Percentiles rank a stretch among this genome's conserved stretches.
phyloP scores from a whole-genome alignment of 192 early-diverging fungal genomes.

The Dissophora globulifera region DNA sequence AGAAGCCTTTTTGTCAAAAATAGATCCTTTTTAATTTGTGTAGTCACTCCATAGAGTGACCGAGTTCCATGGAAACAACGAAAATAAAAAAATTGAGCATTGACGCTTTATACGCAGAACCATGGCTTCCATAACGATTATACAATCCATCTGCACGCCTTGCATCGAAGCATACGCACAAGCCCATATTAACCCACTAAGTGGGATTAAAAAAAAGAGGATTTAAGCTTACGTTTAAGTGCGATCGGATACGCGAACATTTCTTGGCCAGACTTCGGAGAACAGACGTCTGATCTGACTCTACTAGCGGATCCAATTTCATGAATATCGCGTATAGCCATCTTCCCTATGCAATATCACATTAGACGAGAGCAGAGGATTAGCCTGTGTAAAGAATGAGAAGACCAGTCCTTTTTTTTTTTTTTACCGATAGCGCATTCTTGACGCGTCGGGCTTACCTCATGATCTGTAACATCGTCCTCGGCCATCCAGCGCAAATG shows the following conservation, averaged over 20 bases:
- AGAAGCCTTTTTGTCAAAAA: background rate
- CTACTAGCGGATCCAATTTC: constrained; percentile 56
- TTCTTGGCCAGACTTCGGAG: constrained; percentile 56
- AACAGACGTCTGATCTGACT: constrained; percentile 51
- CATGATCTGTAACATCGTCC: constrained; percentile 26
- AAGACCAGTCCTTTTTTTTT: no score
- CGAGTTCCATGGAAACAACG: no score
- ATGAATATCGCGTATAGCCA: constrained; percentile 57
- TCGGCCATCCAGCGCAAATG: constrained; percentile 38
- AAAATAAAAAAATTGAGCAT: no score
- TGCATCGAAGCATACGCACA: background rate
- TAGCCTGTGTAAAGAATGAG: background rate
- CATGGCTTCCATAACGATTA: background rate
- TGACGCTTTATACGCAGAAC: no score
- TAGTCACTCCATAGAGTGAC: no score
- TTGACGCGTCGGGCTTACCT: no score
- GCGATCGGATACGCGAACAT: constrained; percentile 47
- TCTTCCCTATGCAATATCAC: constrained; percentile 23
- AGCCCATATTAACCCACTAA: background rate
- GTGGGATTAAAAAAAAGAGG: no score
- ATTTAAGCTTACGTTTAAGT: constrained; percentile 20
- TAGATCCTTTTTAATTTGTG: no score
- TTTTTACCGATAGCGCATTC: no score
- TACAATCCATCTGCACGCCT: no score
- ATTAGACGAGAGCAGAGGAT: background rate